Percentiles rank a stretch among this genome's conserved stretches.
phyloP scores from a whole-genome alignment of 495 filamentous ascomycete genomes.

The Penicillium paxilli region DNA sequence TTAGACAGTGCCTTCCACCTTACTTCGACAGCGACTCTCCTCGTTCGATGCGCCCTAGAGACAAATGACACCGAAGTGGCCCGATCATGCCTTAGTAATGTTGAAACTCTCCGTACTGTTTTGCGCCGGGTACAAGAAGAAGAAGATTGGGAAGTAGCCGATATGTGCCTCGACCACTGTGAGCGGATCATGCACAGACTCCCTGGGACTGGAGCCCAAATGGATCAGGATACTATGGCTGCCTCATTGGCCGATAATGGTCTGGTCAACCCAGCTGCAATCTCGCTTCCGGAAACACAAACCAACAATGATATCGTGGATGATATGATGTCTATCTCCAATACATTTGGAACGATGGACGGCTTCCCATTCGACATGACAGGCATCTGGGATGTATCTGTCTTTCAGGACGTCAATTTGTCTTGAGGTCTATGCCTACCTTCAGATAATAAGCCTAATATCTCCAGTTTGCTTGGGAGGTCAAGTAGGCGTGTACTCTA shows the following conservation, averaged over 20 bases:
- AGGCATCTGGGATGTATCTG: constrained; percentile 51
- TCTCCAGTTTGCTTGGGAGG: not conserved
- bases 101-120: constrained; percentile 42
- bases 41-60: constrained; percentile 50
- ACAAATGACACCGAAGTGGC: constrained; percentile 41
- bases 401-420: constrained; percentile 48
- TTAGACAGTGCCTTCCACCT: constrained; percentile 51
- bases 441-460: not conserved
- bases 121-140: constrained; percentile 52
- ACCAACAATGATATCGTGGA: constrained; percentile 53
- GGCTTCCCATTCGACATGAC: constrained; percentile 54
- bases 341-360: constrained; percentile 51
- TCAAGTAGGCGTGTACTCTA: not conserved
- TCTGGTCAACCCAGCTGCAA: constrained; percentile 45
- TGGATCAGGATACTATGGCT: constrained; percentile 19
- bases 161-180: constrained; percentile 55
- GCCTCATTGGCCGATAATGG: constrained; percentile 24
- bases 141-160: constrained; percentile 55
- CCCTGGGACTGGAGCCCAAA: constrained; percentile 26
- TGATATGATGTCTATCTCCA: constrained; percentile 53
- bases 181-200: constrained; percentile 47
- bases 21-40: constrained; percentile 47
- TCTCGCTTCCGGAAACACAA: constrained; percentile 47
- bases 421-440: too few species aligned
- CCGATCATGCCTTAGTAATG: constrained; percentile 42